Evolutionary conservation across 139 green algal genomes (phyloP).

Genomic region (Astrephomene gubernaculifera): DNA sequence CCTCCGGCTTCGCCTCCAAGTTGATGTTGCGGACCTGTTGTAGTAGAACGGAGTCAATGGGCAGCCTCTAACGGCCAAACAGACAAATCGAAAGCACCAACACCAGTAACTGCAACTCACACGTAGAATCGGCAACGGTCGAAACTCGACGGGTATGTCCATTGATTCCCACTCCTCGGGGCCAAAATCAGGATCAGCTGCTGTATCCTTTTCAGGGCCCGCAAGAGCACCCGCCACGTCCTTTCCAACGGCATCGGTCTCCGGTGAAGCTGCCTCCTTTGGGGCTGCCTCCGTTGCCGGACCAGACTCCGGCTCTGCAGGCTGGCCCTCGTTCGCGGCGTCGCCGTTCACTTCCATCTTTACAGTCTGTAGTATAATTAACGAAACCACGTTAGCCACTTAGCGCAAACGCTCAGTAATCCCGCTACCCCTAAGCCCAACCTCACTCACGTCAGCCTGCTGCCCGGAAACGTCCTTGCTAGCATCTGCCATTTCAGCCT

Average conservation of each 20-base stretch:
- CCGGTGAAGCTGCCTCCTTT: background rate
- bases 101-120: conserved; percentile 32
- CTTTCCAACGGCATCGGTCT: background rate
- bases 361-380: too few species aligned
- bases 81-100: too few species aligned
- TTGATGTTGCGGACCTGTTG: conserved; percentile 62
- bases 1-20: conserved; percentile 40
- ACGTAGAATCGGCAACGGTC: conserved; percentile 59
- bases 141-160: conserved; percentile 63
- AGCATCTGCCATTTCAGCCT: background rate
- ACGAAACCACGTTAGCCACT: too few species aligned
- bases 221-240: background rate
- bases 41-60: background rate
- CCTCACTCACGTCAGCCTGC: too few species aligned
- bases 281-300: background rate
- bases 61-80: background rate
- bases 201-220: background rate
- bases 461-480: too few species aligned
- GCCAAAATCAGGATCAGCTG: conserved; percentile 26
- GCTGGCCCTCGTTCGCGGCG: too few species aligned
- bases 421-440: too few species aligned
- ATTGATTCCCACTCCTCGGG: conserved; percentile 74
- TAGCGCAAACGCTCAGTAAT: too few species aligned
- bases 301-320: too few species aligned
- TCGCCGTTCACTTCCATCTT: background rate